Evolutionary conservation across 352 stramenopile genomes (phyloP).

Genomic region (Phytophthora citrophthora): DNA sequence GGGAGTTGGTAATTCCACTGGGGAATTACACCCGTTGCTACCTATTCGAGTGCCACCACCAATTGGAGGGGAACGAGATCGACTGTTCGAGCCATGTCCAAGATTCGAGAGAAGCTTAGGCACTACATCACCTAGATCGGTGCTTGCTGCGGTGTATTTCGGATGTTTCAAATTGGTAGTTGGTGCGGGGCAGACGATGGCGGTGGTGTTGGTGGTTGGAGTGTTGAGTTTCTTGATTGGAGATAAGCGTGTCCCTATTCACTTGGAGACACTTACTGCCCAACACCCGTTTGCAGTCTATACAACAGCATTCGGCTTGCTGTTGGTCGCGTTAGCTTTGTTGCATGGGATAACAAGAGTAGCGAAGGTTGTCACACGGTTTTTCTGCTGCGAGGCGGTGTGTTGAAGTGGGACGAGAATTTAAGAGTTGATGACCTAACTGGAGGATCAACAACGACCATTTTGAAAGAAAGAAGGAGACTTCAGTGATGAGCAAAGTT

Average conservation of each 20-base stretch:
- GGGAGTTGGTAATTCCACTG: neutral
- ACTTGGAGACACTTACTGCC: conserved; percentile 21
- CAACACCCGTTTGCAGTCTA: conserved; percentile 41
- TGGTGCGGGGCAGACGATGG: conserved; percentile 36
- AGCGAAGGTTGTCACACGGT: conserved; percentile 56
- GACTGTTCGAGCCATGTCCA: conserved; percentile 31
- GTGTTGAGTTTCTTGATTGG: conserved; percentile 44
- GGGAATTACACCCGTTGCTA: conserved; percentile 43
- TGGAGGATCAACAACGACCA: neutral
- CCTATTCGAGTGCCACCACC: conserved; percentile 36
- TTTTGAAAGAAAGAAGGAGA: conserved; percentile 26
- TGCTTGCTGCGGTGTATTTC: conserved; percentile 59
- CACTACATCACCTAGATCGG: conserved; percentile 37
- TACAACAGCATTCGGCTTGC: conserved; percentile 34
- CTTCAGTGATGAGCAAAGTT: neutral
- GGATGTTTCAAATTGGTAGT: conserved; percentile 53
- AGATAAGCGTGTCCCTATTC: conserved; percentile 32
- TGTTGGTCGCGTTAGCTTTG: conserved; percentile 40
- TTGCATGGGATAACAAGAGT: conserved; percentile 49
- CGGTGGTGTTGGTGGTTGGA: conserved; percentile 33
- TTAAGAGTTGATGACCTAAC: conserved; percentile 8
- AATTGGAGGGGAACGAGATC: neutral
- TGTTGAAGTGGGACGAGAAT: conserved; percentile 37
- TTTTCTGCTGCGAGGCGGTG: conserved; percentile 55
- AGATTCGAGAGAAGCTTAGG: conserved; percentile 51